These are phyloP conservation scores for Talaromyces nanjingensis DNA, from an alignment of 495 filamentous ascomycete species.

Conservation along the genomic window DNA sequence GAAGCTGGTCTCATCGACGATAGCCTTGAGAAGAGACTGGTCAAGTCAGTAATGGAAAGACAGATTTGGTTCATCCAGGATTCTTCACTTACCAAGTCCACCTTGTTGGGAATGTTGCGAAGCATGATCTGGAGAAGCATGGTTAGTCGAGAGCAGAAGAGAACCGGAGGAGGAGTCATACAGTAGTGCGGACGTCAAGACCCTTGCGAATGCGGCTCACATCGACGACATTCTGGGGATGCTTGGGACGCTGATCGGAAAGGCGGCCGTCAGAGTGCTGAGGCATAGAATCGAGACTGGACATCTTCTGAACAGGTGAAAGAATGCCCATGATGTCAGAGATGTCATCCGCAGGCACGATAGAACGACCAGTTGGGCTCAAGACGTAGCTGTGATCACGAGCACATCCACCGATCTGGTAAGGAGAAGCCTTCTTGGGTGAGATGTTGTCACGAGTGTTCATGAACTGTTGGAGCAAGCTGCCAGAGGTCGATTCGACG, in stretches of 20 bases:
- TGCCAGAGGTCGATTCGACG: not conserved
- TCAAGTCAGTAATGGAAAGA: constrained; percentile 11
- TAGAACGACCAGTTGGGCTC: constrained; percentile 34
- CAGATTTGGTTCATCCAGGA: not conserved
- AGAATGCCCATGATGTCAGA: constrained; percentile 26
- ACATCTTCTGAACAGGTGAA: constrained; percentile 19
- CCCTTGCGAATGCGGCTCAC: constrained; percentile 57
- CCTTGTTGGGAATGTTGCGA: constrained; percentile 89
- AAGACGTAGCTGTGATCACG: constrained; percentile 12
- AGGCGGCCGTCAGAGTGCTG: constrained; percentile 18
- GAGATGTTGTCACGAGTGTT: not conserved
- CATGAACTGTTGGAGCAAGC: constrained; percentile 1
- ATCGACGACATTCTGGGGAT: constrained; percentile 62
- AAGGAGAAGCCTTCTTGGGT: not conserved
- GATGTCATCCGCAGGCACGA: constrained; percentile 23
- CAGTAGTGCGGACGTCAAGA: constrained; percentile 66
- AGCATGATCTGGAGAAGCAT: constrained; percentile 69
- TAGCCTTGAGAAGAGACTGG: constrained; percentile 60
- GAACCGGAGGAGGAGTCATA: constrained; percentile 30
- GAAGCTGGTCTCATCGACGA: constrained; percentile 70
- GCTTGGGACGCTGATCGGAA: constrained; percentile 19
- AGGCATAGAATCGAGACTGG: constrained; percentile 12
- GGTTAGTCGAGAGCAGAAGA: constrained; percentile 15
- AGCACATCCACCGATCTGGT: not conserved
- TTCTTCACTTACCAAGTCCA: constrained; percentile 53